Evolutionary conservation across 2,329 filamentous ascomycete genomes (phyloP).

Genomic region (Phyllachora maydis): DNA sequence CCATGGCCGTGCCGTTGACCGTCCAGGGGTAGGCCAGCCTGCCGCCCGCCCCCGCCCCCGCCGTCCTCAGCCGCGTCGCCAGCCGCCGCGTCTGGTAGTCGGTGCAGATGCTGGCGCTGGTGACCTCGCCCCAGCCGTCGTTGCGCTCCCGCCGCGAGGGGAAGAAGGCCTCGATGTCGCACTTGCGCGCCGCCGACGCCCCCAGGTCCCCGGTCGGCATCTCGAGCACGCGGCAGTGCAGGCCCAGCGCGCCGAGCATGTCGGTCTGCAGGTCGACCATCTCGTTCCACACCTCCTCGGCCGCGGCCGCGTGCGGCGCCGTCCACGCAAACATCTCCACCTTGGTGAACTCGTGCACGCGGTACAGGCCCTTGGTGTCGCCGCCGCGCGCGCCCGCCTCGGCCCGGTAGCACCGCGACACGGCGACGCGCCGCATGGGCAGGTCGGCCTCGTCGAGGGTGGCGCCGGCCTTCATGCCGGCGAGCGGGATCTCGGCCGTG

Average conservation of each 20-base stretch:
- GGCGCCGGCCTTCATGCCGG: slow-evolving; percentile 66
- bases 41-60: no score
- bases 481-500: slow-evolving; percentile 88
- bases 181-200: slow-evolving; percentile 68
- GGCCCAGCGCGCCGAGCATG: slow-evolving; percentile 54
- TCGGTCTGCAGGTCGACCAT: slow-evolving; percentile 75
- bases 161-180: slow-evolving; percentile 89
- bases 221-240: slow-evolving; percentile 76
- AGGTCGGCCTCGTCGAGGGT: slow-evolving; percentile 44
- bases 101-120: slow-evolving; percentile 74
- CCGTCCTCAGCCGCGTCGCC: slow-evolving; percentile 52
- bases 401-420: slow-evolving; percentile 84
- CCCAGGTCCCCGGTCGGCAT: slow-evolving; percentile 85
- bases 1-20: slow-evolving; percentile 82
- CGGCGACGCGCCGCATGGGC: slow-evolving; percentile 62
- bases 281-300: slow-evolving; percentile 52
- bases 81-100: slow-evolving; percentile 84
- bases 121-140: slow-evolving; percentile 82
- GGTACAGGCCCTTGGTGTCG: slow-evolving; percentile 85
- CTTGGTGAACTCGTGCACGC: slow-evolving; percentile 97
- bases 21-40: slow-evolving; percentile 65
- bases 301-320: slow-evolving; percentile 24
- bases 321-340: slow-evolving; percentile 97
- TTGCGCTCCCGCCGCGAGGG: slow-evolving; percentile 49
- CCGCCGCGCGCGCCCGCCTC: slow-evolving; percentile 81